Conservation (phyloP, 2,329 filamentous ascomycete species). For the Exophiala spinifera region DNA sequence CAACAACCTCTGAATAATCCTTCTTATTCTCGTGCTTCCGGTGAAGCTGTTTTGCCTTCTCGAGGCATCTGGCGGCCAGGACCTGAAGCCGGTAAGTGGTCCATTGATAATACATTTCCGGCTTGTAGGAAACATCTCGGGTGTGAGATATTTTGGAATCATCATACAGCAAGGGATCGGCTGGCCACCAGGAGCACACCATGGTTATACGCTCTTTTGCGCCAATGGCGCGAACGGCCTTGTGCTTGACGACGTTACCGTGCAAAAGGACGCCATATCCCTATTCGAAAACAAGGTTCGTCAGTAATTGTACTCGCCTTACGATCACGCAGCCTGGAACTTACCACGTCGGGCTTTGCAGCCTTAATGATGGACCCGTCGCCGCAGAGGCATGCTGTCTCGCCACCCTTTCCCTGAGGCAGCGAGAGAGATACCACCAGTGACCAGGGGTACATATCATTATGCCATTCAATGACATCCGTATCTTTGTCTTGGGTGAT, state of each 20-base stretch:
- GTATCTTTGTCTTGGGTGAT: background rate
- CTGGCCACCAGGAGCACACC: constrained; percentile 63
- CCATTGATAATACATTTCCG: constrained; percentile 60
- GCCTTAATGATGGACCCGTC: constrained; percentile 45
- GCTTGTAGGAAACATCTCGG: constrained; percentile 55
- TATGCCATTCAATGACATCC: background rate
- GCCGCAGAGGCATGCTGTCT: constrained; percentile 58
- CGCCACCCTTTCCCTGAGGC: constrained; percentile 44
- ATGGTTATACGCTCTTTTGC: constrained; percentile 62
- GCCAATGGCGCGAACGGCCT: constrained; percentile 58
- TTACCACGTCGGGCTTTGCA: constrained; percentile 42
- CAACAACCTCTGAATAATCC: constrained; percentile 2
- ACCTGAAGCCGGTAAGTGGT: constrained; percentile 61
- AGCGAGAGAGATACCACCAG: background rate
- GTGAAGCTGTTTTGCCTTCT: background rate
- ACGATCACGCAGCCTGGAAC: background rate
- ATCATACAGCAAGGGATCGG: constrained; percentile 52
- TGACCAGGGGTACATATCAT: background rate
- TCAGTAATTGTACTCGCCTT: background rate
- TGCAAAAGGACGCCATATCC: constrained; percentile 63
- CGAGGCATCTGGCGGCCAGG: constrained; percentile 51
- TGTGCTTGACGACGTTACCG: constrained; percentile 64
- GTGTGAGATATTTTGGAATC: constrained; percentile 60
- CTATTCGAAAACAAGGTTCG: constrained; percentile 37
- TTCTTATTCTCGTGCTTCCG: constrained; percentile 1